Base-by-base conservation (phyloP, 139 green algal species). In the Coelastrella sp. region DNA sequence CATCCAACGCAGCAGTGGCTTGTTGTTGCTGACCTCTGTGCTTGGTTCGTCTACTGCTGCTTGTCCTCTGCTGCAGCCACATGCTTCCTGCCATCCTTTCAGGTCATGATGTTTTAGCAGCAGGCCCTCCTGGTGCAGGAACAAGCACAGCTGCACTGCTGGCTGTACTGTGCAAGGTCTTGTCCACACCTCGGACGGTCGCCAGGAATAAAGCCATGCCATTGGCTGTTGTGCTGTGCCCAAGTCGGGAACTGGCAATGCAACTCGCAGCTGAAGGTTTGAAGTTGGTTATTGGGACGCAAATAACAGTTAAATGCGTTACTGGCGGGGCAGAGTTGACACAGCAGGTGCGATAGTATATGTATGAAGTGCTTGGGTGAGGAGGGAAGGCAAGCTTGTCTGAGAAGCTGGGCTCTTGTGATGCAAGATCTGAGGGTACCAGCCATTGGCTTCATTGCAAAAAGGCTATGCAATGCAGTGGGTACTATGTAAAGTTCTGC, bases 241-340 rank as follows among this genome's bases (percentile, higher is more conserved):
- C 96, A 17, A 97, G 95, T 1, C 84, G 94, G 0, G 96, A 98
- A 93, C 93, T 98, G n/a, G 95, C 90, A 75, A 70, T 95, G 84
- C 96, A 98, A 93, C 89, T 95, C 85, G 9, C 78, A 20, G 20
- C 1, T 75, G 59, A 88, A 87, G 78, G 8, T 24, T 20, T 73
- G n/a, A 24, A 17, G 22, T 49, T 89, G 24, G 73, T 74, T 61
- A 73, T 22, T 49, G 85, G 85, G 9, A 75, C 22, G 6, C 72
- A 89, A n/a, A 27, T 89, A 14, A 84, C 14, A 49, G 85, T 89
- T 7, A 60, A 63, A 20, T 89, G 85, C 24, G 85, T 65, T 11
- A 89, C 85, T 24, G 85, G 85, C 57, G 85, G 85, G 22, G 70
- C 85, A 20, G 56, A 60, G 11, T 12, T 83, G 0, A 35, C 85